A percentile compares a stretch with the other conserved stretches of the same genome.
Conservation (phyloP, 2,329 filamentous ascomycete species). For the Sporothrix schenckii region DNA sequence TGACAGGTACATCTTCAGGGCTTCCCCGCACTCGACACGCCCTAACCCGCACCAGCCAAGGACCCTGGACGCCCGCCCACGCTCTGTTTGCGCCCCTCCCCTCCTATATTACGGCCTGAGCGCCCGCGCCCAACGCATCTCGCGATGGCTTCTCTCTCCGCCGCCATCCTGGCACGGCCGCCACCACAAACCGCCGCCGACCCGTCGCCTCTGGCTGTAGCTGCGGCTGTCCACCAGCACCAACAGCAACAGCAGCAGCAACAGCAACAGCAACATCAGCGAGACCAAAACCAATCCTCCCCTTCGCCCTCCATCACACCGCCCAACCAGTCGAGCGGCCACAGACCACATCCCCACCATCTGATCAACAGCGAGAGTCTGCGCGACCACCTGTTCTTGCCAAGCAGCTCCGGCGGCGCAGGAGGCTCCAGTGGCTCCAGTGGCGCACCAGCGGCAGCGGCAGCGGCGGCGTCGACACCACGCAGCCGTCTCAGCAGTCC, state of each 20-base stretch:
- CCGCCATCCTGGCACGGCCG: constrained; percentile 27
- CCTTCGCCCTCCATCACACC: constrained; percentile 5
- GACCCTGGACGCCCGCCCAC: too few relatives aligned
- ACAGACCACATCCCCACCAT: background rate
- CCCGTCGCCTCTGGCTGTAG: constrained; percentile 6
- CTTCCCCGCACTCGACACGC: too few relatives aligned
- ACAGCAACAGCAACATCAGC: too few relatives aligned
- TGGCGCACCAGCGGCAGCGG: background rate
- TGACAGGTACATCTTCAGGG: background rate
- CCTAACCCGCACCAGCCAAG: too few relatives aligned
- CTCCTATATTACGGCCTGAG: background rate
- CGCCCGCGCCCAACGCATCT: background rate
- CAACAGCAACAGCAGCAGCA: background rate
- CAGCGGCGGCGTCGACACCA: background rate
- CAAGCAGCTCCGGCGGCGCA: background rate
- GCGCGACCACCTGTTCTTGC: constrained; percentile 30
- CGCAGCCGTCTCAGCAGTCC: constrained; percentile 26
- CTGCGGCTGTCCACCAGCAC: background rate
- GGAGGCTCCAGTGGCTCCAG: background rate
- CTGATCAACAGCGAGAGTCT: constrained; percentile 28
- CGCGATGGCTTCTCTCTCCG: constrained; percentile 26
- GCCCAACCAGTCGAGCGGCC: background rate
- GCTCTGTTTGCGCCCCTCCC: too few relatives aligned
- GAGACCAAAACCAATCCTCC: background rate
- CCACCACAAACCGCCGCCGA: constrained; percentile 17